Percentiles rank a stretch among this genome's conserved stretches.
Conservation (phyloP, 345 rosid genomes). For the Trapa incisa region DNA sequence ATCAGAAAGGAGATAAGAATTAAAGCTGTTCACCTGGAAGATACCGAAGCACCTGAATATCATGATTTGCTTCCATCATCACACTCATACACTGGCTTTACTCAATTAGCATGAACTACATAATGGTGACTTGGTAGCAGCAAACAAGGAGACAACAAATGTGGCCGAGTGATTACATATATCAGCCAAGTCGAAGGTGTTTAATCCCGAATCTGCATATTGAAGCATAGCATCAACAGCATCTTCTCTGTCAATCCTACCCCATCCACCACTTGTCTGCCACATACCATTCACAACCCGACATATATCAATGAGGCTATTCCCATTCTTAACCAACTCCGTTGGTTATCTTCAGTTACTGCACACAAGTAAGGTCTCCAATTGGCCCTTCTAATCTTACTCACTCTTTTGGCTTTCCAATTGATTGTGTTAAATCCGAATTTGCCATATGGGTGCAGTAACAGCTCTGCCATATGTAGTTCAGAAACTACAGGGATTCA, state of each 20-base stretch:
- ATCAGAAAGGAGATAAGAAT: constrained; percentile 5
- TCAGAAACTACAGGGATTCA: not conserved
- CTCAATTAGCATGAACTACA: not conserved
- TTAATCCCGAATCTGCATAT: constrained; percentile 43
- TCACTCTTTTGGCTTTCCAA: constrained; percentile 11
- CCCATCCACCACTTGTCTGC: constrained; percentile 61
- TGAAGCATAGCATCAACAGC: constrained; percentile 45
- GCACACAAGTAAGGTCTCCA: constrained; percentile 21
- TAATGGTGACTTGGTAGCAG: not conserved
- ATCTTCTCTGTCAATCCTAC: constrained; percentile 28
- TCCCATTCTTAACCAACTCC: constrained; percentile 36
- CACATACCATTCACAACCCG: constrained; percentile 60
- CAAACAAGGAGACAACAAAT: not conserved
- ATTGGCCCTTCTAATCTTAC: constrained; percentile 5
- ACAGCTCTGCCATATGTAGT: constrained; percentile 21
- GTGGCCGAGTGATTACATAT: constrained; percentile 25
- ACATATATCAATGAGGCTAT: constrained; percentile 36
- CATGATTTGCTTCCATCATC: not conserved
- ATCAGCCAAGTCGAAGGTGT: constrained; percentile 53
- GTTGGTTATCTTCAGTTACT: constrained; percentile 19
- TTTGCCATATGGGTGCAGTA: constrained; percentile 12
- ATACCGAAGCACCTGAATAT: not conserved
- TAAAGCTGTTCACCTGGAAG: not conserved
- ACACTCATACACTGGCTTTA: not conserved
- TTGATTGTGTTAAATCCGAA: constrained; percentile 16